Evolutionary conservation across 805 yeast genomes (phyloP).

Genomic region (Metschnikowia cerradonensis): DNA sequence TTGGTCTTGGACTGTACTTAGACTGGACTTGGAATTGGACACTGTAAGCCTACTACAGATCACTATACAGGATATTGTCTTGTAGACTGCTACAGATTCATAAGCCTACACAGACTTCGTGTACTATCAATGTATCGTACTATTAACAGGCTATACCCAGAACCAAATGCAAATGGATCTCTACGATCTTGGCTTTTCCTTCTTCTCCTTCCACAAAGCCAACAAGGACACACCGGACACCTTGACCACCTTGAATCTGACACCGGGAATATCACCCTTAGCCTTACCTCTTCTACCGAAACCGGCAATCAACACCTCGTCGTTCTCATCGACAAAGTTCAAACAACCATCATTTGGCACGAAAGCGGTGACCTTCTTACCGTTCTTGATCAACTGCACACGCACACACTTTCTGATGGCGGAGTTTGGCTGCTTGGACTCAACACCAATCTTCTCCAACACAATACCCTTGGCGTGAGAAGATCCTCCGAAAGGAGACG

Average conservation of each 20-base stretch:
- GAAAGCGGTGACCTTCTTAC: slow-evolving; percentile 99
- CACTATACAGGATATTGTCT: too few relatives aligned
- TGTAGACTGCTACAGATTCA: too few relatives aligned
- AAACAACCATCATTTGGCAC: slow-evolving; percentile 99
- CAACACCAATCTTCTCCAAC: slow-evolving; percentile 98
- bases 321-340: slow-evolving; percentile 99
- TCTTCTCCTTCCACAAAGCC: slow-evolving; percentile 99
- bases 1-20: too few relatives aligned
- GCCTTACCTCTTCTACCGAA: slow-evolving; percentile 99
- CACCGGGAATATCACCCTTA: slow-evolving; percentile 99
- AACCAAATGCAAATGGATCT: slow-evolving; percentile 16
- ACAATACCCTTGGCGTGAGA: slow-evolving; percentile 99
- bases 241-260: slow-evolving; percentile 99
- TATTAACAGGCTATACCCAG: slow-evolving; percentile 17
- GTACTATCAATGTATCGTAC: slow-evolving; percentile 14
- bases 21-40: too few relatives aligned
- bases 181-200: slow-evolving; percentile 99
- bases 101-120: too few relatives aligned
- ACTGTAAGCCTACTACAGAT: too few relatives aligned
- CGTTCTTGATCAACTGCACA: slow-evolving; percentile 99
- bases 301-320: slow-evolving; percentile 99
- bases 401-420: slow-evolving; percentile 99
- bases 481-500: slow-evolving; percentile 99
- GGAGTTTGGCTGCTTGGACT: slow-evolving; percentile 99
- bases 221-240: slow-evolving; percentile 99